These are phyloP conservation scores for Coniosporium tulheliwenetii DNA, from an alignment of 2,329 filamentous ascomycete species.

Conservation along the genomic window DNA sequence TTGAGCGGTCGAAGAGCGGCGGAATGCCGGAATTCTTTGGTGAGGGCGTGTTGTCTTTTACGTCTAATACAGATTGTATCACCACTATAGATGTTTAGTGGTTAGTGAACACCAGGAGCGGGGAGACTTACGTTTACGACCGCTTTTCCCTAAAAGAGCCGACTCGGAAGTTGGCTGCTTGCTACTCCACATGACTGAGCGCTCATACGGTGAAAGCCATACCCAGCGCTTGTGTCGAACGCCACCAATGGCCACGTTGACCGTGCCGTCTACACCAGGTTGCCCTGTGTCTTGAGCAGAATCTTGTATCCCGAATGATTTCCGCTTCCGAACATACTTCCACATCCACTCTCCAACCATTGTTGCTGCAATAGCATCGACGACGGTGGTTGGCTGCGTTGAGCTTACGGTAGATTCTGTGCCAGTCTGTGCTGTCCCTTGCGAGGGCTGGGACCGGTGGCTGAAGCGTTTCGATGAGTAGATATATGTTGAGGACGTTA, in stretches of 20 bases:
- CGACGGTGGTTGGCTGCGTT: conserved; percentile 60
- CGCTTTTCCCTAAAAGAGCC: conserved; percentile 83
- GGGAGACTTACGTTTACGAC: conserved; percentile 74
- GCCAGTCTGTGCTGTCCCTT: conserved; percentile 40
- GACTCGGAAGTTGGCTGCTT: conserved; percentile 84
- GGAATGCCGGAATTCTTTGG: conserved; percentile 49
- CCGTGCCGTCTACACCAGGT: conserved; percentile 50
- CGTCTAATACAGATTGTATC: conserved; percentile 93
- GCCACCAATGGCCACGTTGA: conserved; percentile 49
- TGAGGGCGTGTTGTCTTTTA: conserved; percentile 80
- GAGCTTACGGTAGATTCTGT: conserved; percentile 40
- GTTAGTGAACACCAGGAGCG: neutral
- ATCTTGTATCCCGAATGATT: conserved; percentile 73
- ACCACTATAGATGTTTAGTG: conserved; percentile 44
- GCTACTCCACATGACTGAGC: conserved; percentile 94
- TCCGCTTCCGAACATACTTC: conserved; percentile 75
- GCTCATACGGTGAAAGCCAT: conserved; percentile 93
- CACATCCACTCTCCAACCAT: conserved; percentile 99
- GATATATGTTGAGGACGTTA: too few species aligned
- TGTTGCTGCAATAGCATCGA: conserved; percentile 92
- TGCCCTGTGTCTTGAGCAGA: conserved; percentile 28
- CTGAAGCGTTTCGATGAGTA: conserved; percentile 3
- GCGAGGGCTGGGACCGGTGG: conserved; percentile 44
- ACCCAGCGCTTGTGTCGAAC: conserved; percentile 91
- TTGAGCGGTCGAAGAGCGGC: conserved; percentile 74